phyloP scores from a whole-genome alignment of 2,329 filamentous ascomycete genomes.

The Trichophyton verrucosum region DNA sequence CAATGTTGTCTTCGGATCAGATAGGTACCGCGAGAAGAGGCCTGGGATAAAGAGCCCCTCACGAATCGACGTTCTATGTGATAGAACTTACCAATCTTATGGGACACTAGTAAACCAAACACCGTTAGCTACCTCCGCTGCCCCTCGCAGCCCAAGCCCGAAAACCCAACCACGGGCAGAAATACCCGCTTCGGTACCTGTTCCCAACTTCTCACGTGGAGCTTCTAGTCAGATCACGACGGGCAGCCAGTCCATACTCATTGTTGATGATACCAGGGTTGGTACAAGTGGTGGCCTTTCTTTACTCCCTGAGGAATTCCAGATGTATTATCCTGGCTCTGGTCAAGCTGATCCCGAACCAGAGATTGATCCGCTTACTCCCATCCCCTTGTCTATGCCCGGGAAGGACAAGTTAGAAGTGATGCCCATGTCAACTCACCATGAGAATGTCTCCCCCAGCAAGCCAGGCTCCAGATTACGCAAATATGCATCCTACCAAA shows the following conservation, averaged over 20 bases:
- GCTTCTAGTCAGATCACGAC: slow-evolving; percentile 50
- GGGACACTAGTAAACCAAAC: slow-evolving; percentile 56
- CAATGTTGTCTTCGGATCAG: slow-evolving; percentile 35
- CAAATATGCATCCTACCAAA: slow-evolving; percentile 36
- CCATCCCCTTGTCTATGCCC: background rate
- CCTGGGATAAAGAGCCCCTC: slow-evolving; percentile 37
- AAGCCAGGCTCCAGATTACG: slow-evolving; percentile 25
- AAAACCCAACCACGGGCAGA: background rate
- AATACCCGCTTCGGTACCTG: background rate
- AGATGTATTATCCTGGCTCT: slow-evolving; percentile 1
- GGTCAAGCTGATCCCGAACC: background rate
- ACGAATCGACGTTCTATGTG: slow-evolving; percentile 75
- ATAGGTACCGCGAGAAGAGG: slow-evolving; percentile 32
- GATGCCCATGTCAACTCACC: background rate
- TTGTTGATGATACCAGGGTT: slow-evolving; percentile 53
- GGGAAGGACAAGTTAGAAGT: background rate
- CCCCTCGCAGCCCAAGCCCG: background rate
- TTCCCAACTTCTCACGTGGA: slow-evolving; percentile 13
- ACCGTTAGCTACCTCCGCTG: background rate
- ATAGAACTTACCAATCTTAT: slow-evolving; percentile 65
- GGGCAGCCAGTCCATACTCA: slow-evolving; percentile 83
- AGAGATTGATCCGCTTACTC: background rate
- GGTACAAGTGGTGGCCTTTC: slow-evolving; percentile 12
- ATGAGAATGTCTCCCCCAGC: background rate
- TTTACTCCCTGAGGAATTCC: slow-evolving; percentile 2